Evolutionary conservation across 345 rosid genomes (phyloP), one percentile per base, ranked within the genome.

Genomic region (Eucalyptus victrix): DNA sequence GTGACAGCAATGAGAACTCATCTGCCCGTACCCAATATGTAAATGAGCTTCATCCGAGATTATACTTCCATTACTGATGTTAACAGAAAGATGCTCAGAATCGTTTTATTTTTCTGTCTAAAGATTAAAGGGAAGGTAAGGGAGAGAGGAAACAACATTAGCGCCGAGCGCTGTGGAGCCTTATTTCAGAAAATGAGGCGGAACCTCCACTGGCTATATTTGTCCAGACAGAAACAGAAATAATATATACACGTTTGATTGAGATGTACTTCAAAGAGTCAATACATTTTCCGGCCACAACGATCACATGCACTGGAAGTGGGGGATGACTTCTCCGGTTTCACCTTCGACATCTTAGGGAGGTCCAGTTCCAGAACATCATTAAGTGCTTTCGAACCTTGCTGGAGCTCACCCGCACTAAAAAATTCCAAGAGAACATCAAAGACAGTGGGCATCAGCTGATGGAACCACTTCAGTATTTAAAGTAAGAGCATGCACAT

Each of bases 311-410:
- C 89, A 26, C 91, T 67, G 67, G 94, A 86, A 69, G 94, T 30
- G n/a, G 90, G 88, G 45, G 96, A 87, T 49, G 88, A 62, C 80
- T 91, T 92, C 83, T 89, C 94, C 9, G 95, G 92, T 89, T 93
- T 95, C 58, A 65, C 87, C 91, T 93, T 92, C 87, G n/a, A 90
- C 94, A 97, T 88, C 34, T 91, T 91, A 14, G 96, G 94, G 86
- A 97, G 89, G 92, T 97, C 99, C 40, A 91, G 89, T 87, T 95
- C 97, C 91, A 97, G 94, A 89, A 97, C 99, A 90, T 96, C 97
- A 7, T 69, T 92, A 88, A 97, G 94, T 40, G 95, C 96, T 92
- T 94, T 95, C 30, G 94, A 91, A 45, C 96, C 99, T 94, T 95
- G 94, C 87, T 90, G 91, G 53, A 96, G 95, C 92, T 97, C 99